Conservation (phyloP, 1,139 yeast genomes). For the Candida smagusa region DNA sequence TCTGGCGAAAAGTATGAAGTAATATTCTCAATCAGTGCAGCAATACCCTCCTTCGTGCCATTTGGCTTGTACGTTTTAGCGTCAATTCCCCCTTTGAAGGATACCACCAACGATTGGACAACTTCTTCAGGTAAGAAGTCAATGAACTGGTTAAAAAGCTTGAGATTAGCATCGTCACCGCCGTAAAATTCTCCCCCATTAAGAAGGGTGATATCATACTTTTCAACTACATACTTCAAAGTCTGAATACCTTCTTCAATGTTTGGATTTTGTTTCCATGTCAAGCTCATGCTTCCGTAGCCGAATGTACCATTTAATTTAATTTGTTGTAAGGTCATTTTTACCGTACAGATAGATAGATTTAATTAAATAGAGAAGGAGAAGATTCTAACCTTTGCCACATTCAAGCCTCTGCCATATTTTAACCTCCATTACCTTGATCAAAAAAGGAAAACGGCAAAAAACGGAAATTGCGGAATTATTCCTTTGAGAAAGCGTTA, state of each 20-base stretch:
- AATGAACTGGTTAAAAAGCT: conserved; percentile 55
- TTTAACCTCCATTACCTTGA: no score
- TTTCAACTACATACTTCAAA: conserved; percentile 25
- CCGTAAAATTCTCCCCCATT: not conserved
- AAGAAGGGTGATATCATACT: not conserved
- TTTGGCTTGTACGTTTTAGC: conserved; percentile 37
- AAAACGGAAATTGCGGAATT: no score
- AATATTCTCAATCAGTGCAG: conserved; percentile 49
- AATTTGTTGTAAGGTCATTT: no score
- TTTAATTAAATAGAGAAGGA: no score
- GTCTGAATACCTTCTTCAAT: conserved; percentile 44
- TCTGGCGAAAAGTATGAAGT: conserved; percentile 38
- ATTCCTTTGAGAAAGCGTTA: no score
- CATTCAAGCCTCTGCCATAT: no score
- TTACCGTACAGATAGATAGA: no score
- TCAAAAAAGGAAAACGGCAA: no score
- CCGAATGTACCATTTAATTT: conserved; percentile 27
- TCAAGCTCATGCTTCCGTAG: conserved; percentile 61
- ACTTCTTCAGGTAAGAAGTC: conserved; percentile 50
- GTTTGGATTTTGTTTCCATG: conserved; percentile 48
- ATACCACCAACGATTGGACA: conserved; percentile 43
- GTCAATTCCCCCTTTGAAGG: conserved; percentile 65
- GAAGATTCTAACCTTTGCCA: no score
- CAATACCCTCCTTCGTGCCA: conserved; percentile 47
- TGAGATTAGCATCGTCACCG: conserved; percentile 25